Percentiles rank a stretch among this genome's conserved stretches.
phyloP scores from a whole-genome alignment of 1,284 basidiomycete species.

The Cryptococcus wingfieldii region DNA sequence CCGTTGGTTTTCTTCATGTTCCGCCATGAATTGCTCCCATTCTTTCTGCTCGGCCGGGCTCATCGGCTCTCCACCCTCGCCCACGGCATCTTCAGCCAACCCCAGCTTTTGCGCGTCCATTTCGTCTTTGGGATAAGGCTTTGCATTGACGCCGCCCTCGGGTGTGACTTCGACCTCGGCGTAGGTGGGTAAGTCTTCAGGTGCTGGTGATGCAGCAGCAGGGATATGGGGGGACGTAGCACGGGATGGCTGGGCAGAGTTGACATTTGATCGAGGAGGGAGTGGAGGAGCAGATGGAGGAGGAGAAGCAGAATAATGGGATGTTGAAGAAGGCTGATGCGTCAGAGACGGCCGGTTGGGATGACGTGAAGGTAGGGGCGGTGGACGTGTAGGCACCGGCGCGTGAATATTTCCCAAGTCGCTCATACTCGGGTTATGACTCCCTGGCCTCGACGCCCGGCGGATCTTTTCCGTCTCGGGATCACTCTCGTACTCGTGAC shows the following conservation, averaged over 20 bases:
- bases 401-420: neutral
- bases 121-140: neutral
- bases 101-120: neutral
- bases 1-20: conserved; percentile 1
- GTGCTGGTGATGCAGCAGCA: neutral
- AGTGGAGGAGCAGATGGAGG: neutral
- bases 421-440: conserved; percentile 6
- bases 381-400: conserved; percentile 2
- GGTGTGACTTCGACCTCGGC: too few relatives aligned
- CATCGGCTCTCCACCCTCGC: conserved; percentile 18
- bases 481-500: conserved; percentile 40
- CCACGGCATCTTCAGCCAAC: conserved; percentile 4
- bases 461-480: conserved; percentile 37
- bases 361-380: conserved; percentile 10
- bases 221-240: neutral
- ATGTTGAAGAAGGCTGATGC: conserved; percentile 15
- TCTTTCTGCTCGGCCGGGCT: conserved; percentile 22
- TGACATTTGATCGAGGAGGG: neutral
- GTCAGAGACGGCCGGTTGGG: conserved; percentile 12
- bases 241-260: neutral
- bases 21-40: conserved; percentile 22
- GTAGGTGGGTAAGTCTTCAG: too few relatives aligned
- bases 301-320: conserved; percentile 19
- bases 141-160: too few relatives aligned
- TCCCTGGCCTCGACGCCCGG: conserved; percentile 6